These are phyloP conservation scores for Panus rudis DNA, from an alignment of 768 basidiomycete species.

Conservation along the genomic window DNA sequence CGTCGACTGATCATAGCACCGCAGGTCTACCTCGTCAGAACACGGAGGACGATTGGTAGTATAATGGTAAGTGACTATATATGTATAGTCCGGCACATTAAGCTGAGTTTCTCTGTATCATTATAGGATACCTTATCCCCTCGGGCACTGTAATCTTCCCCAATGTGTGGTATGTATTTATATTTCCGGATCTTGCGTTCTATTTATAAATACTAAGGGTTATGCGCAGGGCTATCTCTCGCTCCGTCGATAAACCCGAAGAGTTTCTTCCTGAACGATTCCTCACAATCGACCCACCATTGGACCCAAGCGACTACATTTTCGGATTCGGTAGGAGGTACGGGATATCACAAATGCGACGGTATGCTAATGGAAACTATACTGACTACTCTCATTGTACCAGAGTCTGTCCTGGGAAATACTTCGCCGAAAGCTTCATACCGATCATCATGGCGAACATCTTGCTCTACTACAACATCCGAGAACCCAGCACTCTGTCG, in stretches of 20 bases:
- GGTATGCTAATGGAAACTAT: neutral
- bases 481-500: too few species aligned
- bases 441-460: neutral
- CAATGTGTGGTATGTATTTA: neutral
- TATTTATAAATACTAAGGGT: neutral
- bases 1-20: too few species aligned
- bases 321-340: constrained; percentile 14
- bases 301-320: neutral
- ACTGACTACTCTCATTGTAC: neutral
- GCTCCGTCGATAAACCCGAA: neutral
- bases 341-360: neutral
- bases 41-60: constrained; percentile 26
- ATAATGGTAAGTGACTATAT: too few species aligned
- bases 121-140: neutral
- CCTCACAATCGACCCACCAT: neutral
- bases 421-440: neutral
- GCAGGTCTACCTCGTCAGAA: constrained; percentile 24
- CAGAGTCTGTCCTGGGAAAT: neutral
- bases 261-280: neutral
- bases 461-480: neutral
- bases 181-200: neutral
- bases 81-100: too few species aligned
- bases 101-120: too few species aligned
- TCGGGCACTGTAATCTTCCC: neutral
- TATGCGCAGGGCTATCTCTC: neutral